Base-by-base conservation (phyloP, 257 asterid genomes). In the Gynochthodes officinalis region DNA sequence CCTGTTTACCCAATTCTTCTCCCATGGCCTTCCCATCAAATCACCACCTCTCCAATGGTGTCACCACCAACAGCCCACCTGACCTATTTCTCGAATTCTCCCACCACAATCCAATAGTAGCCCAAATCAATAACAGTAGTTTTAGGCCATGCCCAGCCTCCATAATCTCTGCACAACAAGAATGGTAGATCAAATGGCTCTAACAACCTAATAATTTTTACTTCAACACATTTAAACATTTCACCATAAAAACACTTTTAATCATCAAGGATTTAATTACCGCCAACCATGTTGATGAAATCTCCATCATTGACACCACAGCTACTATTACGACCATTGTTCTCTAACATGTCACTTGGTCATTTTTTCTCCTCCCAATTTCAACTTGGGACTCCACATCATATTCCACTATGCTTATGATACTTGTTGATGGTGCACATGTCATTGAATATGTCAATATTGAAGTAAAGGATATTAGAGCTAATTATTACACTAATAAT, bases 91-190 rank as follows among this genome's bases (percentile, higher is more conserved):
- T 78, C 12, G 97, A 93, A 42, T 93, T 93, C 90, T 73, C 90
- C 70, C 97, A 90, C 77, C 97, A 93, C 85, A 91, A 89, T 74
- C 81, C 89, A 0, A 2, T 80, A 11, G 10, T 86, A 25, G 91
- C 98, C 44, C 96, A 95, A 62, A 84, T 93, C 37, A 93, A 90
- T 86, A 93, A 93, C 84, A 97, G 94, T 69, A 92, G 96, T 84
- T 87, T 93, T 81, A 96, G 98, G 25, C 83, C 91, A 80, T 93
- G 96, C 78, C 98, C 98, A 2, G 78, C 88, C 73, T 61, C 97
- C 71, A 70, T 93, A 72, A 81, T 90, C 82, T 78, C 93, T 63
- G 91, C 90, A 77, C 98, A 93, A 75, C 87, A 80, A 60, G 82
- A 85, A 69, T 88, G 89, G 83, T 97, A 87, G 80, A 88, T 87